A percentile compares a stretch with the other conserved stretches of the same genome.
Evolutionary conservation across 495 filamentous ascomycete species (phyloP).

Genomic region (Thozetella sp.): DNA sequence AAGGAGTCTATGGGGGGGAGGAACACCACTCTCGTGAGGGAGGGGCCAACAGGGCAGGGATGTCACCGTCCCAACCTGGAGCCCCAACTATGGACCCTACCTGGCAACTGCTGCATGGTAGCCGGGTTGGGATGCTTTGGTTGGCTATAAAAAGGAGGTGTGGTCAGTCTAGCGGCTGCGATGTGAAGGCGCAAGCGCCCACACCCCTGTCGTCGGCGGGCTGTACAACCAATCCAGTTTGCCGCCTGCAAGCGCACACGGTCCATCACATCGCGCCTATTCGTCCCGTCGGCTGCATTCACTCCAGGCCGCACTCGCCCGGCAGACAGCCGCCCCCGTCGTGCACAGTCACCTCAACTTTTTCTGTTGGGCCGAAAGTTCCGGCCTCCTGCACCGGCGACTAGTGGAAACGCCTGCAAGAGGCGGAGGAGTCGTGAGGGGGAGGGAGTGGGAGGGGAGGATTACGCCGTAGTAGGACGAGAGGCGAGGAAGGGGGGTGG

Average conservation of each 20-base stretch:
- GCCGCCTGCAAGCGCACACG: conserved; percentile 18
- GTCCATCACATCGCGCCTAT: conserved; percentile 36
- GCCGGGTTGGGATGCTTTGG: background rate
- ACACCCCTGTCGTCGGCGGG: conserved; percentile 15
- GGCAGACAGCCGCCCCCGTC: background rate
- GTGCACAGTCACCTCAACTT: too few relatives aligned
- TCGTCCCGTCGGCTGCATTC: conserved; percentile 2
- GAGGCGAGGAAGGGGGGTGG: background rate
- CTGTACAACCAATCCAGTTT: background rate
- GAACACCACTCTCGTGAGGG: background rate
- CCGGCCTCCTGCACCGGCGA: too few relatives aligned
- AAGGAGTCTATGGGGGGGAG: background rate
- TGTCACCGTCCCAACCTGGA: background rate
- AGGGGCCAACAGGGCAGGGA: background rate
- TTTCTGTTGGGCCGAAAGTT: too few relatives aligned
- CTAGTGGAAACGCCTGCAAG: too few relatives aligned
- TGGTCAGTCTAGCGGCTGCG: conserved; percentile 12
- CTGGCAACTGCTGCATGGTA: background rate
- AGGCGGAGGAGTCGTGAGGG: too few relatives aligned
- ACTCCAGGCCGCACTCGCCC: background rate
- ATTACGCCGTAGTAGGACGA: background rate
- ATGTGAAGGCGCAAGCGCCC: conserved; percentile 34
- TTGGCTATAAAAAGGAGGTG: conserved; percentile 7
- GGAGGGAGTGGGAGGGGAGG: too few relatives aligned
- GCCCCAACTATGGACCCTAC: background rate